Evolutionary conservation across 768 basidiomycete species (phyloP).

Genomic region (Kwoniella heveanensis): DNA sequence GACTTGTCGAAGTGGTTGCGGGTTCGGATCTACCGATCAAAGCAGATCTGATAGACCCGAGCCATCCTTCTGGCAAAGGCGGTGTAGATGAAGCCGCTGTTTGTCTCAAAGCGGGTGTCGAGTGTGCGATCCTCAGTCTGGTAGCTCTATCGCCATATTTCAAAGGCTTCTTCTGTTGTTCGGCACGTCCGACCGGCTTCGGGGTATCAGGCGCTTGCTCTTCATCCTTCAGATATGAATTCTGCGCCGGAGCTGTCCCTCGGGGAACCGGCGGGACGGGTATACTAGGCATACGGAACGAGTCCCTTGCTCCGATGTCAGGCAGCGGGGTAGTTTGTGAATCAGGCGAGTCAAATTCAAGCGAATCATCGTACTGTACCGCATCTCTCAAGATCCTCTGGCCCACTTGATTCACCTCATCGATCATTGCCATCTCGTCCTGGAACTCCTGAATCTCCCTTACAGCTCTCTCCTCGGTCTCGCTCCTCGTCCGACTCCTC

Average conservation of each 20-base stretch:
- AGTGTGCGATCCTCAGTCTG: constrained; percentile 35
- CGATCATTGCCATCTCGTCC: constrained; percentile 10
- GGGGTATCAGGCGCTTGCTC: neutral
- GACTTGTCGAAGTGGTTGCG: neutral
- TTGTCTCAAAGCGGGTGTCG: constrained; percentile 34
- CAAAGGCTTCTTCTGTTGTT: constrained; percentile 12
- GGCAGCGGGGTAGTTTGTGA: constrained; percentile 19
- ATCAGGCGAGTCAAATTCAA: constrained; percentile 38
- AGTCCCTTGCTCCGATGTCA: constrained; percentile 8
- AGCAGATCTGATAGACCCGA: constrained; percentile 29
- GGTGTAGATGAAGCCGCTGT: constrained; percentile 1
- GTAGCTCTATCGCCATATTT: constrained; percentile 46
- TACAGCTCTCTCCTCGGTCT: constrained; percentile 15
- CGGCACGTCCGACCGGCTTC: neutral
- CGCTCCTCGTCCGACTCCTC: constrained; percentile 10
- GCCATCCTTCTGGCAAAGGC: constrained; percentile 29
- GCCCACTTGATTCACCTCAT: constrained; percentile 17
- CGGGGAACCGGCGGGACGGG: constrained; percentile 8
- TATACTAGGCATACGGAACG: constrained; percentile 12
- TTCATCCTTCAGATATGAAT: neutral
- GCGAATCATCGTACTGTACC: constrained; percentile 15
- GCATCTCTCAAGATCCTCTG: constrained; percentile 17
- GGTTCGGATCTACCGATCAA: constrained; percentile 14
- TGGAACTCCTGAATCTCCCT: constrained; percentile 19
- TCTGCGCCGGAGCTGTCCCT: neutral